Evolutionary conservation across 2,329 filamentous ascomycete species (phyloP), one percentile per base, ranked within the genome.

Genomic region (Penicillium sp.): DNA sequence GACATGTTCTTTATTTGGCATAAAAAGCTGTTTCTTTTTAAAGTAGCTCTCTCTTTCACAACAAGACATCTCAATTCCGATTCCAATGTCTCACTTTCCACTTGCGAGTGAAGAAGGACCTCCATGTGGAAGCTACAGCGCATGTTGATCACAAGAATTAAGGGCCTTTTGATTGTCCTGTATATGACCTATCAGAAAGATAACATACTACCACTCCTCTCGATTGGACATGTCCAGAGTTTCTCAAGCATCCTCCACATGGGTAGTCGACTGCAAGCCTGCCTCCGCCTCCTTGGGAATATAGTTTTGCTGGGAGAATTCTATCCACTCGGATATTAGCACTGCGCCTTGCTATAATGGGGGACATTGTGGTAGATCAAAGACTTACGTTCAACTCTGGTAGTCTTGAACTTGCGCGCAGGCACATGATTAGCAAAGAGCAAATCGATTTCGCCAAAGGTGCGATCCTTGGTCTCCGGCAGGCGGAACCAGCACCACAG

Each of bases 361-460:
- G 7, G 12, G 6, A 5, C 2, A 2, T 15, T 5, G 10, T 15
- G 7, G 15, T 22, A 4, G 43, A 11, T 5, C 1, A 31, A 53
- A 41, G 12, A 55, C 53, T 48, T 48, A 55, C 53, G 53, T 37
- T 55, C 53, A 10, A 55, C 53, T 31, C 20, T 68, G 22, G 55
- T 53, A 39, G 49, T 35, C 54, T 51, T 65, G 59, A 78, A 79
- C 61, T 79, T 74, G 55, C 78, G 72, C 50, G 78, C 78, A 0
- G 75, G 66, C 5, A 80, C 54, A 22, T 67, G 70, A 43, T 73
- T 69, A 54, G 75, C 69, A 59, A 81, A 81, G 43, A 80, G 57
- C 6, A 78, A 65, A 58, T 79, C 78, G 12, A 80, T 63, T 65
- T 80, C 78, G 10, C 69, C 71, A 66, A 73, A 77, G 2, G 74